phyloP scores from a whole-genome alignment of 768 basidiomycete species.

The Leccinum disarticulatum region DNA sequence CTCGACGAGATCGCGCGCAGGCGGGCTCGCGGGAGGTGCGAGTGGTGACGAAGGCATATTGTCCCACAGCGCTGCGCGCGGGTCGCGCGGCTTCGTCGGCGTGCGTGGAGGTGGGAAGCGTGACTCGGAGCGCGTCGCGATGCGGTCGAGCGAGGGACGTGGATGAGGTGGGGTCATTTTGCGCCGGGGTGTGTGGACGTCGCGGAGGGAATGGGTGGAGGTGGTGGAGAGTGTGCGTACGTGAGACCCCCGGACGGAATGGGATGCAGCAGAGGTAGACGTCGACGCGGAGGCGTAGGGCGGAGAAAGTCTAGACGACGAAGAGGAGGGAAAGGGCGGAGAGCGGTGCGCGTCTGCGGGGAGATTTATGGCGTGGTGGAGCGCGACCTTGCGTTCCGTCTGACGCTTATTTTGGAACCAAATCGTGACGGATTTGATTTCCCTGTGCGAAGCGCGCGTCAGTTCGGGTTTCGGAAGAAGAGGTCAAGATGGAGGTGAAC shows the following conservation, averaged over 20 bases:
- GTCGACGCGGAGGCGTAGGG: conserved; percentile 25
- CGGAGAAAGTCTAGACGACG: conserved; percentile 16
- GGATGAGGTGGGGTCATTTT: conserved; percentile 31
- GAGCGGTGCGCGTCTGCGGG: conserved; percentile 20
- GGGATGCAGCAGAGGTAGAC: conserved; percentile 27
- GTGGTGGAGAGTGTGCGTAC: conserved; percentile 34
- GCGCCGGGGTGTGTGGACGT: conserved; percentile 23
- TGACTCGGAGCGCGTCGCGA: conserved; percentile 32
- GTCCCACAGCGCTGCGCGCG: conserved; percentile 30
- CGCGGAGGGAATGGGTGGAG: not conserved
- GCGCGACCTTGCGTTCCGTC: conserved; percentile 55
- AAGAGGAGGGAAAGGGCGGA: conserved; percentile 13
- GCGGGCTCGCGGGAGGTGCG: conserved; percentile 34
- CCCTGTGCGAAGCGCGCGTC: conserved; percentile 20
- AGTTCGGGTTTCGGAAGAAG: conserved; percentile 5
- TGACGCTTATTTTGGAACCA: conserved; percentile 38
- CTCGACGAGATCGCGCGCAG: conserved; percentile 32
- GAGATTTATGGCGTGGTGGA: conserved; percentile 36
- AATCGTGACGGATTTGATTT: conserved; percentile 37
- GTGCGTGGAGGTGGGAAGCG: conserved; percentile 31
- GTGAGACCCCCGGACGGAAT: conserved; percentile 17
- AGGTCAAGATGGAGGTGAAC: conserved; percentile 20
- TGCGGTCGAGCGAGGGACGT: conserved; percentile 33
- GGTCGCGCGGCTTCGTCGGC: conserved; percentile 31
- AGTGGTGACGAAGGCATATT: conserved; percentile 46